Base-by-base conservation (phyloP, 75 land plant species). In the Pinus albicaulis region DNA sequence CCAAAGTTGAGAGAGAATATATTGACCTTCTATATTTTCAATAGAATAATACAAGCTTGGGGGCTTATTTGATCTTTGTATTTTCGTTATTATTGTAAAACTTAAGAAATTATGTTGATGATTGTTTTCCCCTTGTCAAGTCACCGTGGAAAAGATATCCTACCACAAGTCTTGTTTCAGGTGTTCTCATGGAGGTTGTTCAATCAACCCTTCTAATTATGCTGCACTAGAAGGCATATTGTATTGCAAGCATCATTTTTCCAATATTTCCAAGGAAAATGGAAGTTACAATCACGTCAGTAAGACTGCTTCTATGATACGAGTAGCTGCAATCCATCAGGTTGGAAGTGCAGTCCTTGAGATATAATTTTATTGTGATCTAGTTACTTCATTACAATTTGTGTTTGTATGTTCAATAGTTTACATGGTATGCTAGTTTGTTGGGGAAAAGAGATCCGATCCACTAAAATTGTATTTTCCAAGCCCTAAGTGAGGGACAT, bases 81-180 rank as follows among this genome's bases (percentile, higher is more conserved):
- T 64, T n/a, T 58, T 7, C 1, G 48, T 5, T 7, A 44, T 44
- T 44, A 44, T 22, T 10, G 64, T 7, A 22, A 24, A 24, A 24
- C 14, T 62, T 7, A 62, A 12, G 25, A 62, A 24, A 22, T 62
- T 57, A 53, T 10, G 69, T 16, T 28, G 17, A 38, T 23, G 1
- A 36, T 8, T 44, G 11, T 68, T 68, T 22, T 12, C 20, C 20
- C 23, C 23, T 1, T 80, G 72, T 36, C 73, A 84, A 80, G 85
- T 83, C 57, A 84, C 81, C 41, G 86, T 83, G 76, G 86, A 84
- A 59, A 86, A 86, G 16, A 36, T 69, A 58, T 55, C 81, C 20
- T 84, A 84, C 79, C 86, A 84, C 81, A 84, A 84, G 80, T 26
- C 73, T 20, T 84, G 86, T 76, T 84, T 84, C 81, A 84, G 74